A percentile compares a stretch with the other conserved stretches of the same genome.
Conservation (phyloP, 176 grass and related monocot species). For the Carex cristatella region DNA sequence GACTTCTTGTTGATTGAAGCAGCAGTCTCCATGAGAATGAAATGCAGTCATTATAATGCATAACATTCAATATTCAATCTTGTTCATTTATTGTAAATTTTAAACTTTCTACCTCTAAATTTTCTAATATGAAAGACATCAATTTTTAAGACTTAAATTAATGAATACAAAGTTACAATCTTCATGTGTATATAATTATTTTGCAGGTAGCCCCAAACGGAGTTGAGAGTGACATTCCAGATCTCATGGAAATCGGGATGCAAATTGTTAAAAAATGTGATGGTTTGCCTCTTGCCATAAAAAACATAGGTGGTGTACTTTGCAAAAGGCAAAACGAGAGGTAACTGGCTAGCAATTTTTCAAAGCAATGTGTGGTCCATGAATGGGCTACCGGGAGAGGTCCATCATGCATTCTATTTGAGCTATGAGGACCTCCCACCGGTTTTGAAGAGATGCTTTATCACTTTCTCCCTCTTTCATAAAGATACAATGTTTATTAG, state of each 20-base stretch:
- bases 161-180: too few relatives aligned
- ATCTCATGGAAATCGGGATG: slow-evolving; percentile 22
- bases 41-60: too few relatives aligned
- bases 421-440: slow-evolving; percentile 21
- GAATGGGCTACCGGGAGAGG: slow-evolving; percentile 14
- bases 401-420: slow-evolving; percentile 22
- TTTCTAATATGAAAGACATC: too few relatives aligned
- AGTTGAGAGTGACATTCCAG: neutral
- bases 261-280: slow-evolving; percentile 32
- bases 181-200: neutral
- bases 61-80: too few relatives aligned
- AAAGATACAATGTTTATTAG: neutral
- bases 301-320: slow-evolving; percentile 35
- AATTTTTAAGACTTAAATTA: too few relatives aligned
- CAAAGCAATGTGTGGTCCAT: slow-evolving; percentile 11
- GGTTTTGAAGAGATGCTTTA: slow-evolving; percentile 34
- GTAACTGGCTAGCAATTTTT: slow-evolving; percentile 21
- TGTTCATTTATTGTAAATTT: too few relatives aligned
- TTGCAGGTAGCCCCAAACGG: slow-evolving; percentile 8
- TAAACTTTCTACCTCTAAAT: too few relatives aligned
- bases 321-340: neutral
- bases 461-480: slow-evolving; percentile 24
- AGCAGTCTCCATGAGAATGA: too few relatives aligned
- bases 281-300: slow-evolving; percentile 39
- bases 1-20: too few relatives aligned